Evolutionary conservation across 768 basidiomycete species (phyloP), one percentile per base, ranked within the genome.

Genomic region (Boletales sp.): DNA sequence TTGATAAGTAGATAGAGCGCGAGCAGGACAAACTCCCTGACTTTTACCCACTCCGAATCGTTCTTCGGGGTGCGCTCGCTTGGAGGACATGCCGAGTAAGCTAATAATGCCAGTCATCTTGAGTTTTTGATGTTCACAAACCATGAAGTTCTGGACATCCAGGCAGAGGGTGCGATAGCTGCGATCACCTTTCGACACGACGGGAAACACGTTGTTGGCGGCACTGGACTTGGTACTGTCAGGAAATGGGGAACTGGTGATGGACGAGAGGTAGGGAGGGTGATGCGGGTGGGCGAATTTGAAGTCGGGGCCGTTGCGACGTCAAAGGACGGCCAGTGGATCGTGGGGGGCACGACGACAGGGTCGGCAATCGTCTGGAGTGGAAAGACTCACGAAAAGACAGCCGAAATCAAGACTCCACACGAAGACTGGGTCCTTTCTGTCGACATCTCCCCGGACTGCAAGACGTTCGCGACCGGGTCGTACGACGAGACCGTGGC

Each of bases 401-500:
- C 47, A 31, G 5, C 24, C 18, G 44, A 51, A 36, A 36, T 51
- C 27, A 42, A 46, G 29, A 13, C 40, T 12, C n/a, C 49, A 15
- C 50, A 51, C 13, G 17, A 10, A 11, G 45, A 51, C 39, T 46
- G 45, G 51, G 46, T 48, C 30, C 41, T 43, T 14, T 32, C 41
- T 13, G 42, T 52, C 31, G 51, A 52, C 30, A 27, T 52, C 19
- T 52, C 51, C 7, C 51, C 45, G 5, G 46, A 48, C 24, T 43
- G 19, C 29, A 47, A 38, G 42, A 47, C 42, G 8, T 48, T 52
- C 24, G 51, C 32, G n/a, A 47, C 51, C 7, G 51, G 41, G 27
- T 52, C 51, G 8, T 43, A 39, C 29, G 51, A 52, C 32, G 37
- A 51, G 39, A 45, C 49, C 4, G 50, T 24, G 2, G 44, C 31